A percentile compares a stretch with the other conserved stretches of the same genome.
Evolutionary conservation across 257 asterid genomes (phyloP).

Genomic region (Vinca minor): DNA sequence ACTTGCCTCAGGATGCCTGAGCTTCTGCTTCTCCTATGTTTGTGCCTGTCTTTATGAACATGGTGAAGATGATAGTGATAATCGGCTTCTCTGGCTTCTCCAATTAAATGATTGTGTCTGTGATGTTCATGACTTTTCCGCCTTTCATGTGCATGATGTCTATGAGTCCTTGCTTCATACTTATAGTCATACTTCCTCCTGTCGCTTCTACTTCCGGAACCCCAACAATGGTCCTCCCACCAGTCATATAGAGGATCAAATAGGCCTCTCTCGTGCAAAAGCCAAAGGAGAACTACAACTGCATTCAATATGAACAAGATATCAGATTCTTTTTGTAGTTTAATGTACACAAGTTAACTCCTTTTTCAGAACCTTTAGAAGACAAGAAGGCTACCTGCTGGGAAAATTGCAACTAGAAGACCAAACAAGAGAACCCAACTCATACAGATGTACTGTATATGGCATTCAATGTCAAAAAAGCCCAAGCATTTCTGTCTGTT

Average conservation of each 20-base stretch:
- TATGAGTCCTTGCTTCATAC: constrained; percentile 38
- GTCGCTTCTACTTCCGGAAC: constrained; percentile 19
- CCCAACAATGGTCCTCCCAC: constrained; percentile 87
- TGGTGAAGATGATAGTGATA: constrained; percentile 58
- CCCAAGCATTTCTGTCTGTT: constrained; percentile 70
- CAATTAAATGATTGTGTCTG: constrained; percentile 25
- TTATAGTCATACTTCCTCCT: constrained; percentile 28
- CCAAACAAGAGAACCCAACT: constrained; percentile 76
- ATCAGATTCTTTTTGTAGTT: constrained; percentile 3
- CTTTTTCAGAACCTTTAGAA: neutral
- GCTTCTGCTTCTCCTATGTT: constrained; percentile 43
- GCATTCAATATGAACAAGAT: constrained; percentile 16
- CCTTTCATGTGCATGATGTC: constrained; percentile 34
- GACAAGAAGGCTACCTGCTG: constrained; percentile 50
- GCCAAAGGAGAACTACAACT: constrained; percentile 74
- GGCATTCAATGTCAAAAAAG: constrained; percentile 85
- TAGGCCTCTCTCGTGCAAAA: constrained; percentile 74
- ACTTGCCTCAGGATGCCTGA: constrained; percentile 26
- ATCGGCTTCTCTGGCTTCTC: constrained; percentile 45
- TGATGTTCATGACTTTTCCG: constrained; percentile 29
- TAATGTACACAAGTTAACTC: neutral
- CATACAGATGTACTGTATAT: constrained; percentile 73
- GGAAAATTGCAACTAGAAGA: constrained; percentile 65
- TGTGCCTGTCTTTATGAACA: constrained; percentile 59
- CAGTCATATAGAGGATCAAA: constrained; percentile 88